Evolutionary conservation across 1,139 yeast genomes (phyloP), one percentile per base, ranked within the genome.

Genomic region (Taphrina confusa): DNA sequence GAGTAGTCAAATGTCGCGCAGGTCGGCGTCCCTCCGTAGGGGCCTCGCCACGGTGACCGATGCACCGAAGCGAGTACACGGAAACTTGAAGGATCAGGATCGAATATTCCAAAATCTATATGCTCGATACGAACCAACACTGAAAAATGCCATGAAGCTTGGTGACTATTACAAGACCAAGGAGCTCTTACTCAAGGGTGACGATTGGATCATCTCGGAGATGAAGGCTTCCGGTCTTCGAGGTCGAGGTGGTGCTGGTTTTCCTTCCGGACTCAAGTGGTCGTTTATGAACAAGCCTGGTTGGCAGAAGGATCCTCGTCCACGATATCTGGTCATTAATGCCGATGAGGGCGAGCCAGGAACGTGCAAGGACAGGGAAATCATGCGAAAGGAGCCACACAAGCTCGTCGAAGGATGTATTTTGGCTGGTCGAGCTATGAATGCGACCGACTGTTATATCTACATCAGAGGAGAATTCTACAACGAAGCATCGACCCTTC

Each of bases 341-440:
- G 95, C 95, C 62, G 95, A 88, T 77, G 95, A 87, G 75, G 95
- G 95, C 69, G 95, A 87, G 74, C 95, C 95, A 18, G 95, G 95
- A 66, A 87, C 95, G 58, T 87, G 95, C 76, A 87, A 87, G 75
- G 95, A 87, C 73, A 80, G 95, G 71, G 95, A 87, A 73, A 88
- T 87, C 70, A 84, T 87, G 70, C 81, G 95, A 73, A 87, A 87
- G 74, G 95, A 87, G 71, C 95, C 95, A 52, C 95, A 87, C 73
- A 87, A 87, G 76, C 82, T 87, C 65, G 85, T 87, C 60, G 95
- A 87, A 74, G 95, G 95, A 22, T 87, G 95, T 76, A 76, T 87
- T 62, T 78, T 88, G 63, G 88, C 92, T 28, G 95, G 95, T 61
- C 80, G 95, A 67, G 95, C 87, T 59, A 87, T 87, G 95, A 88